Evolutionary conservation across 1,139 yeast species (phyloP), one percentile per base, ranked within the genome.

Genomic region (Taphrina deformans): DNA sequence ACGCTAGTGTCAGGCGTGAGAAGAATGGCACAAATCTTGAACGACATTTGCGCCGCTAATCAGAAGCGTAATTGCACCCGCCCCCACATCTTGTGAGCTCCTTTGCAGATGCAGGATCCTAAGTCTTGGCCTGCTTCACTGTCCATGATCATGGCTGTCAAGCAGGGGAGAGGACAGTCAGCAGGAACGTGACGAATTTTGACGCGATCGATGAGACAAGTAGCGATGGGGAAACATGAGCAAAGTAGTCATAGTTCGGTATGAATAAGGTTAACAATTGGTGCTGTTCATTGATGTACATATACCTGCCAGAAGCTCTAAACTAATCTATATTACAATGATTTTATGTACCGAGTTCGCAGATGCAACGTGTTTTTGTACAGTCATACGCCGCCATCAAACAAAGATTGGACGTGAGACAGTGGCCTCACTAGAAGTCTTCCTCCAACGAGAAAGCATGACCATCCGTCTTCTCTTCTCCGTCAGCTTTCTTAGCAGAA

Each of bases 401-500:
- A 10, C 35, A 48, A 26, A 16, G 12, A 5, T 12, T 12, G 26
- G 29, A 45, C 4, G 26, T 12, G 7, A 24, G 29, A 5, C n/a
- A 45, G 12, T 16, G 4, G 14, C 24, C 26, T 21, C 50, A 6
- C n/a, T 77, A 79, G 70, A 79, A 79, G 68, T 79, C 82, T 72
- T 79, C 82, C 70, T 79, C 81, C 58, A 79, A 72, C 51, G 76
- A 73, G 72, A 79, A 79, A 14, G 66, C 62, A 41, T 67, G 66
- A 10, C 65, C 67, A 35, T 66, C 70, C 38, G 65, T 46, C 33
- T 52, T 75, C 73, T 82, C 80, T 53, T 82, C 80, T 70, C 81
- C 82, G 51, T 74, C 78, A 52, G 75, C 73, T 66, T 75, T 77
- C 59, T 78, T 73, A 67, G 77, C 81, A 60, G 82, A 75, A 59